Conservation (phyloP, 164 flowering plant genomes). For the Magnolia sinica region DNA sequence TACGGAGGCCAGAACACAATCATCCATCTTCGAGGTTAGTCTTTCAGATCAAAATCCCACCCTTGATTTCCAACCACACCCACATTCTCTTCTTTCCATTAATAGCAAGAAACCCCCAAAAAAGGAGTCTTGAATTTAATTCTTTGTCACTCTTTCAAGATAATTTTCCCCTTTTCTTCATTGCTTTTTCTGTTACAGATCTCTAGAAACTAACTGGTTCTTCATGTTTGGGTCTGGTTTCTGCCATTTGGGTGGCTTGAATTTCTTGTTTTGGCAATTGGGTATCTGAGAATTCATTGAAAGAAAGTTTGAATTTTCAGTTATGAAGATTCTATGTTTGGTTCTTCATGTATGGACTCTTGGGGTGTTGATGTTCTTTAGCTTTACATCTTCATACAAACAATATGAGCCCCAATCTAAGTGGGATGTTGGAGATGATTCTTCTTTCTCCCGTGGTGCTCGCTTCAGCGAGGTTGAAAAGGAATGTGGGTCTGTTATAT, state of each 20-base stretch:
- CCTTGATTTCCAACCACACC: neutral
- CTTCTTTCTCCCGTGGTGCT: conserved; percentile 28
- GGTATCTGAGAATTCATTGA: conserved; percentile 3
- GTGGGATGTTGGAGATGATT: conserved; percentile 14
- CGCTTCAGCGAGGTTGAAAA: conserved; percentile 55
- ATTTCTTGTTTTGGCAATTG: conserved; percentile 8
- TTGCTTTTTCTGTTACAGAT: neutral
- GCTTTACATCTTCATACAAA: conserved; percentile 22
- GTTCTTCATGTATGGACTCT: conserved; percentile 17
- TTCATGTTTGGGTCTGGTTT: neutral
- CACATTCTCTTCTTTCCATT: neutral
- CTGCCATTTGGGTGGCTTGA: conserved; percentile 8
- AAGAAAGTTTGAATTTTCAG: conserved; percentile 6
- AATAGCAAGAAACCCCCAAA: neutral
- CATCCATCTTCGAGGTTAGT: conserved; percentile 14
- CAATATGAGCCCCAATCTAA: neutral
- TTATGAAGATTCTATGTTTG: conserved; percentile 20
- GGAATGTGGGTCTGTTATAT: conserved; percentile 43
- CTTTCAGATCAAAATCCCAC: neutral
- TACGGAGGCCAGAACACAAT: too few species aligned
- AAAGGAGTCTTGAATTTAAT: neutral
- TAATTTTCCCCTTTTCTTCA: too few species aligned
- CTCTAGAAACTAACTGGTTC: neutral
- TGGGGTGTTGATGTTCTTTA: conserved; percentile 27
- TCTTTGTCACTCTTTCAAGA: neutral